These are phyloP conservation scores for Teratosphaeria viscida DNA, from an alignment of 2,329 filamentous ascomycete genomes.

Conservation along the genomic window DNA sequence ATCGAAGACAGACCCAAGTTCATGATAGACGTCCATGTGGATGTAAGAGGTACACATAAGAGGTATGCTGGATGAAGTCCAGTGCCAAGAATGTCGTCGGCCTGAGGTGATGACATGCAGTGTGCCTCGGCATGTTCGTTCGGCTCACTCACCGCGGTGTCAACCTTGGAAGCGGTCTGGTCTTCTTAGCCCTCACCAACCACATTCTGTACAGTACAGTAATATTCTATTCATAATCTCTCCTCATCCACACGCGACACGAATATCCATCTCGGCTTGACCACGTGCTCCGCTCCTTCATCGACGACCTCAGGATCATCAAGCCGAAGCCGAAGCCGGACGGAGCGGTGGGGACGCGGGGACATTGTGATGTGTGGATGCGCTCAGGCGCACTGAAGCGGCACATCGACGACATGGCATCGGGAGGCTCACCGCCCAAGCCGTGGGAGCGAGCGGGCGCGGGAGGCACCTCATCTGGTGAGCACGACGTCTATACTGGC, in stretches of 20 bases:
- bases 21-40: not conserved
- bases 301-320: not conserved
- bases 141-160: not conserved
- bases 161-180: not conserved
- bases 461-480: slow-evolving; percentile 26
- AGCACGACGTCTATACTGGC: not conserved
- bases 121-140: not conserved
- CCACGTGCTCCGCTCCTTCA: not conserved
- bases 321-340: not conserved
- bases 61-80: not conserved
- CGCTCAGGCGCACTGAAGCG: not conserved
- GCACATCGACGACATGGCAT: not conserved
- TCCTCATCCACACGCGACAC: not conserved
- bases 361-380: not conserved
- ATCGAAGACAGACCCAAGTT: not conserved
- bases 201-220: not conserved
- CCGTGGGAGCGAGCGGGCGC: slow-evolving; percentile 84
- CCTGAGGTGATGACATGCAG: no score
- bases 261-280: not conserved
- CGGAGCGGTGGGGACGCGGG: not conserved
- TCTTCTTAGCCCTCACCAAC: not conserved
- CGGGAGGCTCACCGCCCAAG: slow-evolving; percentile 57
- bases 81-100: not conserved
- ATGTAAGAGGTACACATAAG: no score
- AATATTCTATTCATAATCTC: not conserved